Base-by-base conservation (phyloP, 208 protist genomes). In the Jaenimonas drosophilae region DNA sequence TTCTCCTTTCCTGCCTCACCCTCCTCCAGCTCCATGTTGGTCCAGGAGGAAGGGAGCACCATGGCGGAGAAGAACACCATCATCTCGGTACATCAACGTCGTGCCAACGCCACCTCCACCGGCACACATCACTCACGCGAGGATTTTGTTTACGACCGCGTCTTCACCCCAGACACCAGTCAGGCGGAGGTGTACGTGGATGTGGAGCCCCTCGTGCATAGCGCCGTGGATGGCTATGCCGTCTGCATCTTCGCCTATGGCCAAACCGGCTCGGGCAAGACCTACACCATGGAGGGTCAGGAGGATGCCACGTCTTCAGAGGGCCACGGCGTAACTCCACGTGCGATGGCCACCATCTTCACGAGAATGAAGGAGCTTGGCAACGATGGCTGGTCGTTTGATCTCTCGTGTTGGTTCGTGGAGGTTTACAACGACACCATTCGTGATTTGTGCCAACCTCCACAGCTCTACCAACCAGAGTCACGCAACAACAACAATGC, bases 341-440 rank as follows among this genome's bases (percentile, higher is more conserved):
- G 88, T 16, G 78, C 84, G 1, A 53, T 95, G 30, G 53, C 58
- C 30, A 79, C 77, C 5, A 76, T 95, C 28, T 85, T 93, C 30
- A 42, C 44, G 31, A 77, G 84, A 2, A 54, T 75, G 40, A 64
- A 66, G 21, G 73, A 54, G 49, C 61, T 94, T 14, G 30, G 52
- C 1, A 49, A 64, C 4, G 77, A 93, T 27, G 89, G 84, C 16
- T 96, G 88, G 86, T 55, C 28, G 17, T 89, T 89, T 48, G 49
- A 62, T 19, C 50, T 94, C 16, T 67, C 62, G 2, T 89, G 78
- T 56, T 76, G 64, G 41, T 89, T 90, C 47, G 59, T 96, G 3
- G 86, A 96, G 54, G 93, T 96, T 49, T 94, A 96, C 74, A 96
- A 94, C 57, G 89, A 96, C 49, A 67, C 70, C 14, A 80, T 94